phyloP scores from a whole-genome alignment of 2,329 filamentous ascomycete species.

The Allantophomopsis lycopodina region DNA sequence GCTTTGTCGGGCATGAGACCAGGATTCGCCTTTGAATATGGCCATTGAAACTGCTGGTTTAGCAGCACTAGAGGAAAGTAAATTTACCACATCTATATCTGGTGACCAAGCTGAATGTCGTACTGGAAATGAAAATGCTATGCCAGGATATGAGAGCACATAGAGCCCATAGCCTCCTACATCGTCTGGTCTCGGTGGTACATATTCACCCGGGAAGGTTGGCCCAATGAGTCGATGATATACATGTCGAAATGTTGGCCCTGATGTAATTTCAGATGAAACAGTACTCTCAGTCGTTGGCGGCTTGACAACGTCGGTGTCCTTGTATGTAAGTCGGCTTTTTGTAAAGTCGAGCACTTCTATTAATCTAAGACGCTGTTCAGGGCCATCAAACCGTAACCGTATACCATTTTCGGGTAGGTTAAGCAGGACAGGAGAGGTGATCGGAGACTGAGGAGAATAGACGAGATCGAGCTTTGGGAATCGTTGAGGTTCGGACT shows the following conservation, averaged over 20 bases:
- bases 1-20: conserved; percentile 66
- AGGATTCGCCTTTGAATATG: conserved; percentile 80
- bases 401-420: conserved; percentile 80
- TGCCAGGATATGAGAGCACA: conserved; percentile 83
- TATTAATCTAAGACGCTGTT: conserved; percentile 81
- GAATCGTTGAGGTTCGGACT: conserved; percentile 72
- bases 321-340: conserved; percentile 70
- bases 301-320: conserved; percentile 46
- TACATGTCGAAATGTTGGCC: conserved; percentile 75
- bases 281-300: conserved; percentile 11
- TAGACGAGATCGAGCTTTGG: conserved; percentile 74
- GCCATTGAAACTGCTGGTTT: conserved; percentile 76
- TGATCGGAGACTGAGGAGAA: conserved; percentile 60
- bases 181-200: conserved; percentile 42
- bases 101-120: conserved; percentile 61
- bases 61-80: conserved; percentile 67
- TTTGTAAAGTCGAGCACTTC: conserved; percentile 86
- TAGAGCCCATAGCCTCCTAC: conserved; percentile 57
- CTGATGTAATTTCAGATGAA: conserved; percentile 25
- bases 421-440: conserved; percentile 58
- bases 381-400: conserved; percentile 82
- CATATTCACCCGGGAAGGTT: conserved; percentile 87
- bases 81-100: conserved; percentile 67
- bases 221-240: conserved; percentile 90
- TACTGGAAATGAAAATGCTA: conserved; percentile 84